phyloP scores from a whole-genome alignment of 768 basidiomycete species.

The Phlegmacium glaucopus region DNA sequence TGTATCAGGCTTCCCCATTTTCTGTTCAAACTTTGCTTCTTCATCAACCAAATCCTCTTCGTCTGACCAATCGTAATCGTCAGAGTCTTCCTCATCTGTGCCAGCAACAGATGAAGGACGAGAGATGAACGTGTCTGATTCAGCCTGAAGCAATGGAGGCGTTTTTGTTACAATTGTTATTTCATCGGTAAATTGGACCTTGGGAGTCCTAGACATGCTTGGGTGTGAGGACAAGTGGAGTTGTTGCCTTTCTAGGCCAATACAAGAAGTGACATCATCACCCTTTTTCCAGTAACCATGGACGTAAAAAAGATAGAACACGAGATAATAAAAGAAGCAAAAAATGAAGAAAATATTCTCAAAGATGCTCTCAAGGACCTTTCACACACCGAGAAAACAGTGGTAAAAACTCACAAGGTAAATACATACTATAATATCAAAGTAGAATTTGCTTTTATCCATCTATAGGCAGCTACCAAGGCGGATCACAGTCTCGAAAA shows the following conservation, averaged over 20 bases:
- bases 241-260: too few species aligned
- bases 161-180: too few species aligned
- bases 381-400: constrained; percentile 47
- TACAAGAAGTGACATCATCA: constrained; percentile 17
- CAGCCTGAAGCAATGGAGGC: constrained; percentile 20
- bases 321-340: constrained; percentile 44
- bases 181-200: too few species aligned
- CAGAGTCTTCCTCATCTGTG: constrained; percentile 59
- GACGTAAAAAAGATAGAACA: constrained; percentile 37
- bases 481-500: constrained; percentile 30
- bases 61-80: constrained; percentile 73
- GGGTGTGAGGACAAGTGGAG: too few species aligned
- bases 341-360: constrained; percentile 46
- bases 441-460: not conserved
- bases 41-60: constrained; percentile 75
- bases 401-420: constrained; percentile 52
- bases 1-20: constrained; percentile 50
- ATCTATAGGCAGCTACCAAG: constrained; percentile 10
- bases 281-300: too few species aligned
- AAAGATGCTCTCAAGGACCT: constrained; percentile 55
- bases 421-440: not conserved
- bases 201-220: too few species aligned
- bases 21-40: constrained; percentile 60
- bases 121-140: constrained; percentile 29
- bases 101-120: constrained; percentile 42